Conservation (phyloP, 352 stramenopile species). For the Globisporangium emineosum region DNA sequence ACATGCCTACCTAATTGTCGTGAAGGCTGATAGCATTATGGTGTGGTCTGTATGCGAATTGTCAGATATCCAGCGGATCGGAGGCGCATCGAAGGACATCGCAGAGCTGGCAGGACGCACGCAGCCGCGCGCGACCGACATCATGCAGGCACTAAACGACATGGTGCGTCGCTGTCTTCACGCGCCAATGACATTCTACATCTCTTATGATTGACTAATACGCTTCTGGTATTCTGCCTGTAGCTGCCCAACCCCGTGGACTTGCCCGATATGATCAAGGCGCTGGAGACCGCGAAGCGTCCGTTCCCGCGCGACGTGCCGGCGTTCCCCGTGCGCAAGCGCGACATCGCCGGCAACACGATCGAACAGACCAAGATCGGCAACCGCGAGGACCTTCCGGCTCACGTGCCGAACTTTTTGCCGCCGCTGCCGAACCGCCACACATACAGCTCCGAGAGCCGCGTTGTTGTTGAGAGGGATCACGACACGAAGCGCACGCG, state of each 20-base stretch:
- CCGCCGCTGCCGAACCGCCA: slow-evolving; percentile 54
- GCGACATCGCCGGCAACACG: slow-evolving; percentile 40
- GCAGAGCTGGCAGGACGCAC: slow-evolving; percentile 52
- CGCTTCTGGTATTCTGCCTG: too few relatives aligned
- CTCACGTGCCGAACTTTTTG: slow-evolving; percentile 49
- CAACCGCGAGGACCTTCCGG: slow-evolving; percentile 41
- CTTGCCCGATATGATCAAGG: slow-evolving; percentile 46
- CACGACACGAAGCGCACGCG: slow-evolving; percentile 51
- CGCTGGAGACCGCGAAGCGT: slow-evolving; percentile 46
- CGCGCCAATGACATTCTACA: too few relatives aligned
- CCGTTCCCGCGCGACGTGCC: slow-evolving; percentile 55
- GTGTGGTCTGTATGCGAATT: background rate
- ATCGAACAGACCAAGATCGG: slow-evolving; percentile 59
- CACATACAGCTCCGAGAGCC: slow-evolving; percentile 55
- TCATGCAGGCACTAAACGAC: slow-evolving; percentile 45
- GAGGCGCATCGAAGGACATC: slow-evolving; percentile 42
- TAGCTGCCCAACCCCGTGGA: slow-evolving; percentile 32
- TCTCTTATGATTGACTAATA: background rate
- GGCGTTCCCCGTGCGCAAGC: slow-evolving; percentile 47
- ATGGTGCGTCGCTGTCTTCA: slow-evolving; percentile 20
- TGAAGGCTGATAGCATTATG: background rate
- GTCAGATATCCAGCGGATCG: slow-evolving; percentile 56
- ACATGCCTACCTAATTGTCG: background rate
- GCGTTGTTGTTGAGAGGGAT: slow-evolving; percentile 49
- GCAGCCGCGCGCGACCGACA: slow-evolving; percentile 44